A percentile compares a stretch with the other conserved stretches of the same genome.
Conservation (phyloP, 1,284 basidiomycete genomes). For the Cerrena zonata region DNA sequence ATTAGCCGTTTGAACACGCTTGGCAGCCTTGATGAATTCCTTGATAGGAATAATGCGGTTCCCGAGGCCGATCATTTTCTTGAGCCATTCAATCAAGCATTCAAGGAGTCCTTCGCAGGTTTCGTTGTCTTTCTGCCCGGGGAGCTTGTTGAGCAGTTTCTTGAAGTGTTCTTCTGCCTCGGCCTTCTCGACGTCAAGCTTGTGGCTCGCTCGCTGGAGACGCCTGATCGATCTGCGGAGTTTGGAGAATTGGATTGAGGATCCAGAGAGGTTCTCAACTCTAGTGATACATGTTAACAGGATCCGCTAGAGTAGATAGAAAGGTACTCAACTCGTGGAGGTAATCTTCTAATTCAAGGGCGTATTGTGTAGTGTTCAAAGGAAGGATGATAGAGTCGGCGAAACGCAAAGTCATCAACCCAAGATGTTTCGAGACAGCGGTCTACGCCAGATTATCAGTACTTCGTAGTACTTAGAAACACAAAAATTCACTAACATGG, state of each 20-base stretch:
- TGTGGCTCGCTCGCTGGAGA: conserved; percentile 47
- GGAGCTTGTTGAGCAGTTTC: conserved; percentile 30
- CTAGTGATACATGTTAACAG: conserved; percentile 14
- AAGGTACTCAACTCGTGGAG: conserved; percentile 33
- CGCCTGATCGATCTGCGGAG: conserved; percentile 45
- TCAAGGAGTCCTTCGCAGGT: conserved; percentile 13
- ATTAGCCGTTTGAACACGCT: conserved; percentile 64
- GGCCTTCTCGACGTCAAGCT: conserved; percentile 49
- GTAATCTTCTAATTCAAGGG: conserved; percentile 44
- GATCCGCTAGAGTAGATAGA: not conserved
- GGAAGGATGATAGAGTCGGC: conserved; percentile 56
- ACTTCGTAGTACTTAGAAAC: too few species aligned
- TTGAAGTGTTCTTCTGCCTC: conserved; percentile 31
- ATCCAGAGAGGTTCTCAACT: conserved; percentile 26
- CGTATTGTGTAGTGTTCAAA: conserved; percentile 72
- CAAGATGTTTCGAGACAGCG: conserved; percentile 65
- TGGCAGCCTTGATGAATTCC: conserved; percentile 51
- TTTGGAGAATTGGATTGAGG: conserved; percentile 16
- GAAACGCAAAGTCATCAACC: conserved; percentile 55
- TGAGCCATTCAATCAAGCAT: conserved; percentile 13
- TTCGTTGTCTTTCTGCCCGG: conserved; percentile 2
- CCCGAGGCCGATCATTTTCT: not conserved
- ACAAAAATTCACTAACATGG: conserved; percentile 40
- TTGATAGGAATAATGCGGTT: conserved; percentile 8
- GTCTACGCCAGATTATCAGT: too few species aligned